These are phyloP conservation scores for Phytophthora cactorum DNA, from an alignment of 352 stramenopile genomes.

Conservation along the genomic window DNA sequence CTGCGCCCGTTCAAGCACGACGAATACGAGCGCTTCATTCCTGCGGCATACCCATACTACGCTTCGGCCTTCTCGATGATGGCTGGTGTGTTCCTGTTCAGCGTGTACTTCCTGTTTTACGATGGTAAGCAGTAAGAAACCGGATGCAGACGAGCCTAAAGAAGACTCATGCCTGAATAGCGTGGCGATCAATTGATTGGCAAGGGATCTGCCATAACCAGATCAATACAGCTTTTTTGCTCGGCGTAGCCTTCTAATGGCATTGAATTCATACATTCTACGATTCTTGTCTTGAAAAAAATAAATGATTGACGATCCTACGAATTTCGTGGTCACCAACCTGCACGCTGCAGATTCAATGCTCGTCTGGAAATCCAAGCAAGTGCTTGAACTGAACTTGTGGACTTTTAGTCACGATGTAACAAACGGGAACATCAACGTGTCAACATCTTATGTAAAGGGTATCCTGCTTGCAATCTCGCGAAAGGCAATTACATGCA, in stretches of 20 bases:
- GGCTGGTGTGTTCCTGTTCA: conserved; percentile 91
- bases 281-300: not conserved
- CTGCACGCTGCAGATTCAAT: too few relatives aligned
- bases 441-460: not conserved
- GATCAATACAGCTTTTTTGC: not conserved
- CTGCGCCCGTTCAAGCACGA: conserved; percentile 95
- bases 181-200: not conserved
- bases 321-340: too few relatives aligned
- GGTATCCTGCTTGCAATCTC: not conserved
- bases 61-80: conserved; percentile 92
- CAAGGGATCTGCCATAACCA: not conserved
- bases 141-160: not conserved
- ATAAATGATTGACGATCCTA: not conserved
- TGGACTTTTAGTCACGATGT: not conserved
- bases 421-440: not conserved
- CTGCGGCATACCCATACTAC: conserved; percentile 94
- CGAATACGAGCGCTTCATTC: conserved; percentile 96
- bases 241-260: too few relatives aligned
- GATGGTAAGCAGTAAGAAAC: conserved; percentile 60
- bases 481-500: conserved; percentile 1
- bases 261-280: not conserved
- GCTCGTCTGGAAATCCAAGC: not conserved
- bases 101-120: conserved; percentile 90
- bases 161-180: not conserved
- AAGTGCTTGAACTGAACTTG: not conserved